These are phyloP conservation scores for Chamaecyparis obtusa DNA, from an alignment of 75 land plant species.

Conservation along the genomic window DNA sequence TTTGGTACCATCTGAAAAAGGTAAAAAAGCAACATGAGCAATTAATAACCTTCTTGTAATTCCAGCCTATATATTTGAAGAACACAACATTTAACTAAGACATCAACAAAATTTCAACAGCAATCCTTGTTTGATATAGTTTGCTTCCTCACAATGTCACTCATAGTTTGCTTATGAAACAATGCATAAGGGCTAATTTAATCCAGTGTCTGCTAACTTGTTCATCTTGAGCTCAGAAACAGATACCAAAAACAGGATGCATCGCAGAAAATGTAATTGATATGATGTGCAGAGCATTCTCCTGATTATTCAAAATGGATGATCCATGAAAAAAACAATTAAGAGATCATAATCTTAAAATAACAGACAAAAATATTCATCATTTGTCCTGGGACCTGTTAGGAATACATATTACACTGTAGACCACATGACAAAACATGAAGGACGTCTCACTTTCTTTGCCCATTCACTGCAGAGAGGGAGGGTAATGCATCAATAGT, in stretches of 20 bases:
- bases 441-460: too few species aligned
- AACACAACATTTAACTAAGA: background rate
- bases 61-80: background rate
- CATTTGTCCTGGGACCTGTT: too few species aligned
- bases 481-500: too few species aligned
- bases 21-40: background rate
- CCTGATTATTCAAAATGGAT: background rate
- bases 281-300: background rate
- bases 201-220: background rate
- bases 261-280: background rate
- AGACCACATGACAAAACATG: too few species aligned
- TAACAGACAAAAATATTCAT: background rate
- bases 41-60: background rate
- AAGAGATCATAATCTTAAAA: background rate
- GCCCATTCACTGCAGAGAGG: too few species aligned
- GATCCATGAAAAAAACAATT: background rate
- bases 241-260: background rate
- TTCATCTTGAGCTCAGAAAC: background rate
- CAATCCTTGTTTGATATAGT: background rate
- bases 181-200: background rate
- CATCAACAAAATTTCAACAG: background rate
- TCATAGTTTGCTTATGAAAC: background rate
- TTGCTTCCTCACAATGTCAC: background rate
- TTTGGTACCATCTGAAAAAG: slow-evolving; percentile 74
- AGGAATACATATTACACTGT: too few species aligned